These are phyloP conservation scores for Aspergillus kassunensis DNA, from an alignment of 495 filamentous ascomycete genomes.

Conservation along the genomic window DNA sequence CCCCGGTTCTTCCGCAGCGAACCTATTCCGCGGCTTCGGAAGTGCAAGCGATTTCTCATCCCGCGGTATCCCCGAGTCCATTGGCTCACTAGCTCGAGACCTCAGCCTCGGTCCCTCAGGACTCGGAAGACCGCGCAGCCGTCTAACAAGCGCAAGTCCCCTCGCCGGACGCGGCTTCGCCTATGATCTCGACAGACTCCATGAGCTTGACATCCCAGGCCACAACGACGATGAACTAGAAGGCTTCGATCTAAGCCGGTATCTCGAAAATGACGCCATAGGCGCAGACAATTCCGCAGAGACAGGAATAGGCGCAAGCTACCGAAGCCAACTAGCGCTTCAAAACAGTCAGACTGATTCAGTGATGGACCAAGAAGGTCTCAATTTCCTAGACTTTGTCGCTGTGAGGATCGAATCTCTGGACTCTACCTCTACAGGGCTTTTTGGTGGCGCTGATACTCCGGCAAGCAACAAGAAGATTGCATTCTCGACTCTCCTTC, in stretches of 20 bases:
- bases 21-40: conserved; percentile 42
- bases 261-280: conserved; percentile 31
- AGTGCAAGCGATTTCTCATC: conserved; percentile 54
- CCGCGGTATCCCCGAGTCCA: conserved; percentile 34
- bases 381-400: conserved; percentile 60
- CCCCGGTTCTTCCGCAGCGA: conserved; percentile 33
- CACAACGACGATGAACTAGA: conserved; percentile 39
- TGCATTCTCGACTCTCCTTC: conserved; percentile 58
- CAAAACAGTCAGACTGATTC: conserved; percentile 29
- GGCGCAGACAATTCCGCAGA: conserved; percentile 11
- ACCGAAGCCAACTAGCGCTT: conserved; percentile 21
- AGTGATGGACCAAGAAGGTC: conserved; percentile 53
- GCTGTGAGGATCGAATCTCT: conserved; percentile 23
- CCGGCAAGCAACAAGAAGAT: background rate
- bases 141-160: conserved; percentile 58
- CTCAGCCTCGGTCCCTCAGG: conserved; percentile 7
- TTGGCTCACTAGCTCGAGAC: conserved; percentile 1
- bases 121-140: conserved; percentile 35
- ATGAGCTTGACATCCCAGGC: conserved; percentile 30
- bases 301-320: background rate
- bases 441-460: background rate
- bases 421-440: too few relatives aligned
- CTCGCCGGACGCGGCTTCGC: conserved; percentile 51
- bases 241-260: conserved; percentile 36
- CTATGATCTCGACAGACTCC: conserved; percentile 32